Evolutionary conservation across 371 early-diverging fungal genomes (phyloP), one percentile per base, ranked within the genome.

Genomic region (Mycotypha africana): DNA sequence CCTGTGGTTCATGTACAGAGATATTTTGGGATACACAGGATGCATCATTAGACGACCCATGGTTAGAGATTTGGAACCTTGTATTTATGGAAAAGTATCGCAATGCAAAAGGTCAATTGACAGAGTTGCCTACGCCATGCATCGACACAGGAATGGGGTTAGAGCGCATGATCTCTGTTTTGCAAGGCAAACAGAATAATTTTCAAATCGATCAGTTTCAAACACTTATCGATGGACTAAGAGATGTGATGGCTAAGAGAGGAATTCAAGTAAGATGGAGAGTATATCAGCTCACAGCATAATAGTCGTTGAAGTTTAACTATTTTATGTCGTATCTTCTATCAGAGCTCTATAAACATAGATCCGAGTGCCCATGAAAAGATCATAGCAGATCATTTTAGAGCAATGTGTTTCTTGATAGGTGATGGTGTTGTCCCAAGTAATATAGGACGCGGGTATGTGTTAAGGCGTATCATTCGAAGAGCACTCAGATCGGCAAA

Each of bases 81-180:
- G 90, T 89, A n/a, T 89, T 88, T 63, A 89, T 89, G 86, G 78
- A 88, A 47, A 77, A 78, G 42, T 76, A 79, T 43, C 67, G 84
- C 20, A 60, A 59, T 20, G 72, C 74, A 2, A 67, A 81, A 15
- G 86, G 84, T 2, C 44, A 60, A 17, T 51, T 88, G 17, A 58
- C 58, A 5, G 64, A 74, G 32, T 61, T 89, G 9, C 77, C 77
- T 0, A 70, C 56, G 10, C 75, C 80, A 25, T 87, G 88, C 45
- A 77, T 89, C 31, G 90, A 89, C 45, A 89, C 90, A 2, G 90
- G 90, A 4, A 87, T 89, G 90, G 90, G 90, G 1, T 55, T 89
- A 23, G 90, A 89, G 49, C 74, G 90, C 21, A 61, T 89, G 62
- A 75, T 81, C 4, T 65, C 79, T 9, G 84, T 86, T 0, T 43